Base-by-base conservation (phyloP, 2,329 filamentous ascomycete genomes). In the Blumeriella jaapii region DNA sequence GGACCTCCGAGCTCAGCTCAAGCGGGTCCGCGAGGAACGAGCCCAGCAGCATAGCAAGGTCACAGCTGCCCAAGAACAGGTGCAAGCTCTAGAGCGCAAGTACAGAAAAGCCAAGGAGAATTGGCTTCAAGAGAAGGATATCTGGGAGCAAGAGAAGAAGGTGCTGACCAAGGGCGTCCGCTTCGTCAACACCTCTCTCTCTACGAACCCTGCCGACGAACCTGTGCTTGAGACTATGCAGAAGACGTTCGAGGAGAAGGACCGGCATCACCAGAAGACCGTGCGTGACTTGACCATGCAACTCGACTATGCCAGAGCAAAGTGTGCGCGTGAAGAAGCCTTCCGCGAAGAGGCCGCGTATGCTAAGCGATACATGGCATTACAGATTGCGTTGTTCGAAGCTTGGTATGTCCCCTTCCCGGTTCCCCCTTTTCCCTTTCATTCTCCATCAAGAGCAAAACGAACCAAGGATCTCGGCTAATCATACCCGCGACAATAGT, bases 271-370 rank as follows among this genome's bases (percentile, higher is more conserved):
- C 56, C 64, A 68, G 50, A 78, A 77, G 57, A 83, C 93, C 61
- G 64, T 95, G 34, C 74, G 78, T 47, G 89, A 89, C 12, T 68
- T 96, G 54, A 73, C 75, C 34, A 82, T 91, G 61, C 87, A 96
- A 61, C 89, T 96, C 56, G 74, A 86, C 52, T 96, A 83, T 76
- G 74, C 96, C 57, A 76, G 86, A 51, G 83, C 84, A 2, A 75
- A 80, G 34, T 82, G 82, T 62, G 70, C 74, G 55, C 73, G 91
- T 19, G 89, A 95, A 59, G 75, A 83, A 48, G 74, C 71, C 32
- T 78, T 96, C 60, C 72, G 91, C 26, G 69, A 71, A 44, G 83
- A 87, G 51, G 72, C 89, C 19, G 82, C 82, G 6, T 93, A 80
- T 61, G 84, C 84, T 45, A 98, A 98, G 68, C 75, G 71, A 47